Evolutionary conservation across 768 basidiomycete genomes (phyloP).

Genomic region (Leucocoprinus leucothites): DNA sequence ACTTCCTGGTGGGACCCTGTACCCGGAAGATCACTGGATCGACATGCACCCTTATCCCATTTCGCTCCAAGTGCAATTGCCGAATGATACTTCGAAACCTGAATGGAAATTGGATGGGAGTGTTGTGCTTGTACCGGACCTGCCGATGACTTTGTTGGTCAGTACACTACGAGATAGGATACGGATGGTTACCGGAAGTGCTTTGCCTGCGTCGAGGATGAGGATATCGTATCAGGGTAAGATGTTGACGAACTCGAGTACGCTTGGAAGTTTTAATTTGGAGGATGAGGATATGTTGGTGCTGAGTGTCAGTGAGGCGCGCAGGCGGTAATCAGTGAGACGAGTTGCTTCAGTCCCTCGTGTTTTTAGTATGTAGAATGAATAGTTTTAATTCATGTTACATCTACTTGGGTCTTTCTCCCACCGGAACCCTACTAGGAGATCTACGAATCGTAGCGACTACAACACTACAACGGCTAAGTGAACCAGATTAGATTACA

Average conservation of each 20-base stretch:
- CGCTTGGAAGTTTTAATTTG: conserved; percentile 84
- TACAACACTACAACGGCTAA: no score
- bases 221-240: conserved; percentile 77
- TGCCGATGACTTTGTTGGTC: conserved; percentile 82
- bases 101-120: conserved; percentile 93
- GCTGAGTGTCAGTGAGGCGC: conserved; percentile 71
- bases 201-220: conserved; percentile 78
- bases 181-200: conserved; percentile 70
- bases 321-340: conserved; percentile 44
- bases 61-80: conserved; percentile 80
- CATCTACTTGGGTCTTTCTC: conserved; percentile 17
- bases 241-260: conserved; percentile 83
- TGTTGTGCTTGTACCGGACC: conserved; percentile 71
- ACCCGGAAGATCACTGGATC: conserved; percentile 89
- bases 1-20: conserved; percentile 77
- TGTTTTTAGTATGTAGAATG: conserved; percentile 2
- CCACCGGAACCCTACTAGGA: conserved; percentile 16
- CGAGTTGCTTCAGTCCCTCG: conserved; percentile 26
- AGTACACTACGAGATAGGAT: conserved; percentile 91
- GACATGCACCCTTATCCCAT: conserved; percentile 92
- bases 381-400: background rate
- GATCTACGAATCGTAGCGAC: conserved; percentile 1
- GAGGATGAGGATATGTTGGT: conserved; percentile 87
- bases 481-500: background rate
- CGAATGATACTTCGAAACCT: conserved; percentile 75